Percentiles rank a stretch among this genome's conserved stretches.
These are phyloP conservation scores for Leccinum glutinopallens DNA, from an alignment of 1,284 basidiomycete species.

Conservation along the genomic window DNA sequence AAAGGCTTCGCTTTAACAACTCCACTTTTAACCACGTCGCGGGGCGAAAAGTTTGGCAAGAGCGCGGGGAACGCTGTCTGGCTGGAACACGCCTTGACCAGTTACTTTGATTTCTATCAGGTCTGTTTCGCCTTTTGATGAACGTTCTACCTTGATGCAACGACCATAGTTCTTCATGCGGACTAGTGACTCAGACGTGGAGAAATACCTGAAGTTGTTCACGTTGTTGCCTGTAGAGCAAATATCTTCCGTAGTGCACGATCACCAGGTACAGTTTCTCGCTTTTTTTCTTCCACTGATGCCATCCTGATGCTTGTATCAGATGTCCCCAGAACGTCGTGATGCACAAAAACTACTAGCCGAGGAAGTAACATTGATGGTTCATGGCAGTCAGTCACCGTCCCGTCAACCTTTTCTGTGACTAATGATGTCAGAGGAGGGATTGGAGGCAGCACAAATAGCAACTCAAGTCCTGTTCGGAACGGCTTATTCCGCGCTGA, in stretches of 20 bases:
- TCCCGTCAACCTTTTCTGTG: background rate
- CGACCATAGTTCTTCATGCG: slow-evolving; percentile 82
- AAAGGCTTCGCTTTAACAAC: slow-evolving; percentile 88
- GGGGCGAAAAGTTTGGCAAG: slow-evolving; percentile 97
- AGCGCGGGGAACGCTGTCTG: slow-evolving; percentile 96
- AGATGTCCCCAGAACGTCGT: slow-evolving; percentile 61
- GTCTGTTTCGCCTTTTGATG: slow-evolving; percentile 43
- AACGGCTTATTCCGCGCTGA: slow-evolving; percentile 30
- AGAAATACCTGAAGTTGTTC: slow-evolving; percentile 80
- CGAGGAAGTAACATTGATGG: slow-evolving; percentile 84
- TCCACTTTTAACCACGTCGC: slow-evolving; percentile 88
- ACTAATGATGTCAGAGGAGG: slow-evolving; percentile 29
- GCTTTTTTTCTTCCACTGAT: too few relatives aligned
- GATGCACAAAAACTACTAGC: slow-evolving; percentile 82
- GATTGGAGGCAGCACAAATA: slow-evolving; percentile 33
- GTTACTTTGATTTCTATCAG: slow-evolving; percentile 91
- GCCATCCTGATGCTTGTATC: slow-evolving; percentile 12
- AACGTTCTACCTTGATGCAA: slow-evolving; percentile 4
- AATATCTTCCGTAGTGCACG: slow-evolving; percentile 58
- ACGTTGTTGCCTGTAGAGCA: slow-evolving; percentile 71
- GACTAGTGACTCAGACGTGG: slow-evolving; percentile 82
- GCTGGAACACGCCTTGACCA: slow-evolving; percentile 77
- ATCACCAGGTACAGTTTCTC: too few relatives aligned
- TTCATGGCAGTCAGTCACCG: slow-evolving; percentile 68
- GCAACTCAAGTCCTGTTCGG: slow-evolving; percentile 40